Evolutionary conservation across 345 rosid genomes (phyloP).

Genomic region (Euclidium syriacum): DNA sequence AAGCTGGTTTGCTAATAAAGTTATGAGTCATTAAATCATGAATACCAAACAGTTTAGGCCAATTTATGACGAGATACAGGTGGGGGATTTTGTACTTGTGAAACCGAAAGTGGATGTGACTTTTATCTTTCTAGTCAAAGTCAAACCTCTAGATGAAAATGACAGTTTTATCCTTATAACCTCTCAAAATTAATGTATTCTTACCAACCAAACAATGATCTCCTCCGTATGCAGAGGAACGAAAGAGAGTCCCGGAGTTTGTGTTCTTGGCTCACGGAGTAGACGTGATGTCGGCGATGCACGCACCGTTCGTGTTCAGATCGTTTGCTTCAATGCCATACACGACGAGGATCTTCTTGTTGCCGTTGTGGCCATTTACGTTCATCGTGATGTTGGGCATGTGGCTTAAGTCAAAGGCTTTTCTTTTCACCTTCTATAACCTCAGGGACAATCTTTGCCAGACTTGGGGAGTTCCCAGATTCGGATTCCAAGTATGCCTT

Average conservation of each 20-base stretch:
- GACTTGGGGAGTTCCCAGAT: conserved; percentile 85
- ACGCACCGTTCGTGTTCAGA: conserved; percentile 58
- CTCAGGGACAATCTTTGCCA: conserved; percentile 66
- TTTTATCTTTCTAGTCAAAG: conserved; percentile 1
- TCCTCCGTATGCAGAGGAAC: conserved; percentile 34
- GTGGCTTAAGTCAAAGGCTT: conserved; percentile 82
- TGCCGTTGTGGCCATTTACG: conserved; percentile 44
- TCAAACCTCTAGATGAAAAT: not conserved
- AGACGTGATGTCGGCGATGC: conserved; percentile 59
- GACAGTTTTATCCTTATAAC: not conserved
- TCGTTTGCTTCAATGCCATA: conserved; percentile 59
- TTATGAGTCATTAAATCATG: conserved; percentile 6
- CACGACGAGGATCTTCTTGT: conserved; percentile 33
- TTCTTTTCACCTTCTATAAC: conserved; percentile 49
- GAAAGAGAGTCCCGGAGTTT: conserved; percentile 63
- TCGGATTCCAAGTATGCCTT: conserved; percentile 69
- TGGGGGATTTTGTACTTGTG: not conserved
- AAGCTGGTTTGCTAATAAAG: no score
- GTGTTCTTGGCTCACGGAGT: conserved; percentile 95
- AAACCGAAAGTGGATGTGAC: not conserved
- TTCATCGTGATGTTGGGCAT: conserved; percentile 44
- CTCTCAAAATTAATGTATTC: not conserved
- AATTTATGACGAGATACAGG: conserved; percentile 1
- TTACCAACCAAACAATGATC: not conserved
- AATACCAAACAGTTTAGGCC: conserved; percentile 10